These are phyloP conservation scores for Paracoccidioides brasiliensis DNA, from an alignment of 2,329 filamentous ascomycete genomes.

Conservation along the genomic window DNA sequence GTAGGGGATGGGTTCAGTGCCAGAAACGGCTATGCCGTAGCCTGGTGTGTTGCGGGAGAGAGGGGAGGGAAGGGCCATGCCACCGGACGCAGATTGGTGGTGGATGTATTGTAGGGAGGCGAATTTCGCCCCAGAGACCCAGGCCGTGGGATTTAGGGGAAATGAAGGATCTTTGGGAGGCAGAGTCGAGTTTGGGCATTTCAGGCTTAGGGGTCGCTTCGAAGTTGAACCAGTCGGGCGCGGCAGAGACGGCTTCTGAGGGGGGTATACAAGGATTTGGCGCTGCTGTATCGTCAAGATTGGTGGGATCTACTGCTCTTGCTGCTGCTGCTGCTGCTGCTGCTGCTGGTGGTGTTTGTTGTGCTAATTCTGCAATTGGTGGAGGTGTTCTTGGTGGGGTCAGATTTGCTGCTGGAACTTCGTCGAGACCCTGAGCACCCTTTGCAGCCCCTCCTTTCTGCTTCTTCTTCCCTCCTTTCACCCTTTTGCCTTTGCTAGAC, in stretches of 20 bases:
- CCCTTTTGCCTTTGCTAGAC: constrained; percentile 20
- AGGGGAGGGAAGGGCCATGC: constrained; percentile 3
- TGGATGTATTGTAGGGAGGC: constrained; percentile 23
- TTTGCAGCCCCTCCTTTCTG: constrained; percentile 10
- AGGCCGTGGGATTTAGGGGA: constrained; percentile 19
- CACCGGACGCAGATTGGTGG: constrained; percentile 10
- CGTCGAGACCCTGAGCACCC: constrained; percentile 7
- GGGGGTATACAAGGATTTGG: not conserved
- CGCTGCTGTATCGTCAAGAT: constrained; percentile 7
- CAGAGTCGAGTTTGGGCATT: constrained; percentile 4
- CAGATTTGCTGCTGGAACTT: constrained; percentile 18
- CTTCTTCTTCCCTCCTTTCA: constrained; percentile 20
- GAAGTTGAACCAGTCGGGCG: constrained; percentile 7
- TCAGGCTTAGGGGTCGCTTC: constrained; percentile 6
- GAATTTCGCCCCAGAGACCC: constrained; percentile 29
- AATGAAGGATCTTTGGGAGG: constrained; percentile 21
- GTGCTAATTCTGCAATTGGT: constrained; percentile 9
- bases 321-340: not conserved
- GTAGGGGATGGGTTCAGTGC: constrained; percentile 19
- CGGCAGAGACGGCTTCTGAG: constrained; percentile 2
- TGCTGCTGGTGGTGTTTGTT: constrained; percentile 1
- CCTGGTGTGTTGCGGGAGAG: constrained; percentile 6
- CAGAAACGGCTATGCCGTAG: constrained; percentile 6
- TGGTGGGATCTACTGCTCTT: constrained; percentile 7
- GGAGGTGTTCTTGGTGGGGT: constrained; percentile 30